phyloP scores from a whole-genome alignment of 2,329 filamentous ascomycete genomes.

The Tympanopsis confertula region DNA sequence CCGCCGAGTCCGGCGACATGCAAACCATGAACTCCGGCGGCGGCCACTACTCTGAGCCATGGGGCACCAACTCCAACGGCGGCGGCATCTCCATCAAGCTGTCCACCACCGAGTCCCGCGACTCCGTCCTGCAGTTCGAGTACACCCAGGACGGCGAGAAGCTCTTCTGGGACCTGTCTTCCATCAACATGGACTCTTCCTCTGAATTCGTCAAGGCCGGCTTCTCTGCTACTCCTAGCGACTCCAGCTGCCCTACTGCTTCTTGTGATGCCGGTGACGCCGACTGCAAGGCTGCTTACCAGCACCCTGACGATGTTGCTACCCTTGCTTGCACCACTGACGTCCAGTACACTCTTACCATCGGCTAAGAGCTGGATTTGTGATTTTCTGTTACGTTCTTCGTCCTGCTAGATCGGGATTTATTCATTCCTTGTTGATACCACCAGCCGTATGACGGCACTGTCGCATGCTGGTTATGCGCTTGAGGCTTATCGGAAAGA shows the following conservation, averaged over 20 bases:
- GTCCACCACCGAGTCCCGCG: slow-evolving; percentile 8
- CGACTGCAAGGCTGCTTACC: slow-evolving; percentile 13
- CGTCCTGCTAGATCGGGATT: no score
- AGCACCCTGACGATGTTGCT: slow-evolving; percentile 13
- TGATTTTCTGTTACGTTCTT: no score
- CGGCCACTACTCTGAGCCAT: slow-evolving; percentile 11
- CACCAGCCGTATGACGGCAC: no score
- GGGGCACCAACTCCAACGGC: slow-evolving; percentile 15
- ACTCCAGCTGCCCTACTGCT: slow-evolving; percentile 4
- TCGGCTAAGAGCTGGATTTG: slow-evolving; percentile 12
- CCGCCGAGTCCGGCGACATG: slow-evolving; percentile 5
- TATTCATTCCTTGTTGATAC: no score
- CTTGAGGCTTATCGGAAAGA: no score
- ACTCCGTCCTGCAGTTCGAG: slow-evolving; percentile 17
- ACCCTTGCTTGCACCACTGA: slow-evolving; percentile 11
- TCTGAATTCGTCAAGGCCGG: slow-evolving; percentile 10
- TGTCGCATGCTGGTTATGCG: no score
- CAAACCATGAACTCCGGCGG: slow-evolving; percentile 6
- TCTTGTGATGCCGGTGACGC: slow-evolving; percentile 12
- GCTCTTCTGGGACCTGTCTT: slow-evolving; percentile 17
- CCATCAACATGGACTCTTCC: slow-evolving; percentile 12
- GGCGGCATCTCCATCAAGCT: slow-evolving; percentile 19
- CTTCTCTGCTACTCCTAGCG: slow-evolving; percentile 10
- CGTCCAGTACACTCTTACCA: slow-evolving; percentile 33
- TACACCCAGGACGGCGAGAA: slow-evolving; percentile 13